phyloP scores from a whole-genome alignment of 805 yeast genomes.

The Suhomyces xylopsoci region DNA sequence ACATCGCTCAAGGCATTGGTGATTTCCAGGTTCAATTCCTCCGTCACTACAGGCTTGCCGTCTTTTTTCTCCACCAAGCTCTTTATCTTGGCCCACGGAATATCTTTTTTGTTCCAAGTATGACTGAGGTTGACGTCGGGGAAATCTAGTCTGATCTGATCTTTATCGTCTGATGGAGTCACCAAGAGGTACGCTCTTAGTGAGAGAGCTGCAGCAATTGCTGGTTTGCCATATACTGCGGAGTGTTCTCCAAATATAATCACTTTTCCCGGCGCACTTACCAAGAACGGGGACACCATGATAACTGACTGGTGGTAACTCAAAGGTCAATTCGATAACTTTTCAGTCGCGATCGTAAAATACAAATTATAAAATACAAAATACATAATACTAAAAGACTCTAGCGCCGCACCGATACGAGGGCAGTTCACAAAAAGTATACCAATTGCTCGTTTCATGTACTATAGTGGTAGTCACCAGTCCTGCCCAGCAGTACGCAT shows the following conservation, averaged over 20 bases:
- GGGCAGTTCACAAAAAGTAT: not conserved
- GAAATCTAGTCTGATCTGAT: constrained; percentile 60
- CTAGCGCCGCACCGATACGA: not conserved
- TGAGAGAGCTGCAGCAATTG: constrained; percentile 92
- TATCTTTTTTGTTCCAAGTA: constrained; percentile 57
- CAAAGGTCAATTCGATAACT: not conserved
- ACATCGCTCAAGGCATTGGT: constrained; percentile 46
- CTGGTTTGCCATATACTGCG: constrained; percentile 90
- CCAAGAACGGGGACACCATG: constrained; percentile 52
- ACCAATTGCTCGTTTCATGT: no score
- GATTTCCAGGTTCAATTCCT: constrained; percentile 59
- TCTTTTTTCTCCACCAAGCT: constrained; percentile 16
- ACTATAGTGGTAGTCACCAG: no score
- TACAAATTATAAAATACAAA: no score
- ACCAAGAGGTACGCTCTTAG: constrained; percentile 79
- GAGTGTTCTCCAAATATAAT: constrained; percentile 96
- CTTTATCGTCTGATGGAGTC: constrained; percentile 40
- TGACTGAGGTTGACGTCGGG: constrained; percentile 74
- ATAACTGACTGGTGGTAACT: not conserved
- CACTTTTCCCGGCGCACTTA: constrained; percentile 95
- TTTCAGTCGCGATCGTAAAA: not conserved
- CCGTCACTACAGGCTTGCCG: constrained; percentile 34
- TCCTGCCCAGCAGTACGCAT: no score
- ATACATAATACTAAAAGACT: not conserved
- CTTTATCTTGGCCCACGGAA: constrained; percentile 56